Conservation (phyloP, 148 eudicot genomes). For the Talinum fruticosum region DNA sequence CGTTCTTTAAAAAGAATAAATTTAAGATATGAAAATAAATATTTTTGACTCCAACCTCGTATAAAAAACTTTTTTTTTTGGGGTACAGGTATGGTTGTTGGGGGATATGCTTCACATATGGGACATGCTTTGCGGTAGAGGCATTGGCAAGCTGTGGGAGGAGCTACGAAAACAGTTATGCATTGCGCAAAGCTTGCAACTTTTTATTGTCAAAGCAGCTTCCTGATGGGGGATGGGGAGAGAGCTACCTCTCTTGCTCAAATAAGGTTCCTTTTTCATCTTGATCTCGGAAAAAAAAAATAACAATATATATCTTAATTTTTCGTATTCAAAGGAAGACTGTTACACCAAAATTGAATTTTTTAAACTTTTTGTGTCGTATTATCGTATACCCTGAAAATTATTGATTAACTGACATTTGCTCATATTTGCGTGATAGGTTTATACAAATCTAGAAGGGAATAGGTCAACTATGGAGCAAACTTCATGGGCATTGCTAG, state of each 20-base stretch:
- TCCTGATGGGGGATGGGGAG: conserved; percentile 69
- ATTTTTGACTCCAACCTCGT: too few relatives aligned
- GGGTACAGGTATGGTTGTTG: conserved; percentile 51
- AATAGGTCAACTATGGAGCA: conserved; percentile 51
- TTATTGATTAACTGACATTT: too few relatives aligned
- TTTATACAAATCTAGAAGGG: conserved; percentile 50
- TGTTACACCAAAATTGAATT: too few relatives aligned
- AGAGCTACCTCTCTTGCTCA: conserved; percentile 54
- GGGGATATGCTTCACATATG: conserved; percentile 62
- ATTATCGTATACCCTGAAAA: too few relatives aligned
- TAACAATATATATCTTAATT: too few relatives aligned
- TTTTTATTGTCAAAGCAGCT: conserved; percentile 59
- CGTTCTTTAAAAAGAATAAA: too few relatives aligned
- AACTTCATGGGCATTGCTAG: conserved; percentile 64
- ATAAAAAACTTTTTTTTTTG: too few relatives aligned
- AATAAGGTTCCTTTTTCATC: conserved; percentile 39
- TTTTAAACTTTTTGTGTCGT: too few relatives aligned
- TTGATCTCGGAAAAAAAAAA: too few relatives aligned
- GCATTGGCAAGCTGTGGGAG: conserved; percentile 40
- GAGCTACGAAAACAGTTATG: conserved; percentile 33
- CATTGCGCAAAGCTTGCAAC: conserved; percentile 47
- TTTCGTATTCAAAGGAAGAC: too few relatives aligned
- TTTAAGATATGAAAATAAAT: too few relatives aligned
- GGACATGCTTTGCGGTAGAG: conserved; percentile 56
- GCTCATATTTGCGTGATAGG: conserved; percentile 37